These are phyloP conservation scores for Halenospora varia DNA, from an alignment of 495 filamentous ascomycete species.

Conservation along the genomic window DNA sequence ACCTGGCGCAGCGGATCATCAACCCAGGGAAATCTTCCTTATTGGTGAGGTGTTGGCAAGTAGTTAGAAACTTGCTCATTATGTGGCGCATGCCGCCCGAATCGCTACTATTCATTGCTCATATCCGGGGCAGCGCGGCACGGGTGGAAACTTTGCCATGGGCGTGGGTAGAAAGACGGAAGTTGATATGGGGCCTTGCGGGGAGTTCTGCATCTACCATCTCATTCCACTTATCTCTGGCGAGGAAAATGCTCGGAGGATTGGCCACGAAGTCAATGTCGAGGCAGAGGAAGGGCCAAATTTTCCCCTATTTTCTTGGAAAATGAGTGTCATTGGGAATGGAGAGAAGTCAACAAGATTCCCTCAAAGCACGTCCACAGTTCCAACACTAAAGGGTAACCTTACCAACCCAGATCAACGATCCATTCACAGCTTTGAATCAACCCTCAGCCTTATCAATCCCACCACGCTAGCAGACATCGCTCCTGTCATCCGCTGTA, in stretches of 20 bases:
- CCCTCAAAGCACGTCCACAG: too few relatives aligned
- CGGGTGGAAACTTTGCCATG: conserved; percentile 41
- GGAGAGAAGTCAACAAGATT: too few relatives aligned
- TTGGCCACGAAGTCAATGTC: not conserved
- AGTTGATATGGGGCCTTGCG: conserved; percentile 33
- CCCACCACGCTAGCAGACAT: conserved; percentile 27
- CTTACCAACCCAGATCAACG: too few relatives aligned
- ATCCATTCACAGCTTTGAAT: not conserved
- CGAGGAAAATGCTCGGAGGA: conserved; percentile 22
- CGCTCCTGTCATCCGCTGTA: conserved; percentile 43
- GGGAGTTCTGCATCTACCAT: conserved; percentile 45
- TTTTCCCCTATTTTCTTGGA: conserved; percentile 5
- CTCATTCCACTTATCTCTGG: conserved; percentile 36
- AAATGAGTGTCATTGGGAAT: not conserved
- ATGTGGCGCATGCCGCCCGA: conserved; percentile 32
- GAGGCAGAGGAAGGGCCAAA: not conserved
- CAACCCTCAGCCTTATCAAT: not conserved
- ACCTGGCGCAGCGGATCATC: not conserved
- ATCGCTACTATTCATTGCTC: conserved; percentile 35
- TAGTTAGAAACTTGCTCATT: conserved; percentile 36
- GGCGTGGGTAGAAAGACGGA: conserved; percentile 34
- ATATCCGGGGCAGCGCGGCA: conserved; percentile 41
- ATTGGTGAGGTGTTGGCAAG: conserved; percentile 38
- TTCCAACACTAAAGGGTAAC: too few relatives aligned
- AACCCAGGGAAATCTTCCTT: conserved; percentile 32